Conservation (phyloP, 495 filamentous ascomycete species). For the Rusavskia elegans region DNA sequence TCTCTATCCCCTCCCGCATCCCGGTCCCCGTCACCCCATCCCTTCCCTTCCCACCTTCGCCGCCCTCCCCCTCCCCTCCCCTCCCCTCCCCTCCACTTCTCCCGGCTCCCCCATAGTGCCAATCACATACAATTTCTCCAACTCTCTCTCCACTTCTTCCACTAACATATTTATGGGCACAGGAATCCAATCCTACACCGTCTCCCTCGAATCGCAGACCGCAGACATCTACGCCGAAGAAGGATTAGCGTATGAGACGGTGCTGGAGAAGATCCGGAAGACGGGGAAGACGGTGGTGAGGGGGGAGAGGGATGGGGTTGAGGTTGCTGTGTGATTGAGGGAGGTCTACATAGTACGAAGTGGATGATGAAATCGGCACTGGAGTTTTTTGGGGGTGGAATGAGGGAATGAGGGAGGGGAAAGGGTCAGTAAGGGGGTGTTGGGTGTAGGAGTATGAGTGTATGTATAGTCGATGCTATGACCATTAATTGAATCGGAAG, state of each 20-base stretch:
- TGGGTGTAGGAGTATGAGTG: too few relatives aligned
- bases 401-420: too few relatives aligned
- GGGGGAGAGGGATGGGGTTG: constrained; percentile 43
- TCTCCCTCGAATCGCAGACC: constrained; percentile 70
- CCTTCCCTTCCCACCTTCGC: neutral
- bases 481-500: too few relatives aligned
- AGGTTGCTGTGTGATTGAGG: too few relatives aligned
- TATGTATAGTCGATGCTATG: too few relatives aligned
- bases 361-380: too few relatives aligned
- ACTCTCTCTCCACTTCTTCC: too few relatives aligned
- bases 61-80: neutral
- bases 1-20: neutral
- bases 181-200: constrained; percentile 79
- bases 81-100: neutral
- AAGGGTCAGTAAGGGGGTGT: too few relatives aligned
- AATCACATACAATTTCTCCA: too few relatives aligned
- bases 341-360: neutral
- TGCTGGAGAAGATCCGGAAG: constrained; percentile 82
- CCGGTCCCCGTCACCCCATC: neutral
- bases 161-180: too few relatives aligned
- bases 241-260: constrained; percentile 54
- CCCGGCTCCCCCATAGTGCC: neutral
- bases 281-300: constrained; percentile 81
- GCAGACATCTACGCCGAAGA: constrained; percentile 54
- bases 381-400: too few relatives aligned